Evolutionary conservation across 768 basidiomycete species (phyloP).

Genomic region (Leccinum boreale): DNA sequence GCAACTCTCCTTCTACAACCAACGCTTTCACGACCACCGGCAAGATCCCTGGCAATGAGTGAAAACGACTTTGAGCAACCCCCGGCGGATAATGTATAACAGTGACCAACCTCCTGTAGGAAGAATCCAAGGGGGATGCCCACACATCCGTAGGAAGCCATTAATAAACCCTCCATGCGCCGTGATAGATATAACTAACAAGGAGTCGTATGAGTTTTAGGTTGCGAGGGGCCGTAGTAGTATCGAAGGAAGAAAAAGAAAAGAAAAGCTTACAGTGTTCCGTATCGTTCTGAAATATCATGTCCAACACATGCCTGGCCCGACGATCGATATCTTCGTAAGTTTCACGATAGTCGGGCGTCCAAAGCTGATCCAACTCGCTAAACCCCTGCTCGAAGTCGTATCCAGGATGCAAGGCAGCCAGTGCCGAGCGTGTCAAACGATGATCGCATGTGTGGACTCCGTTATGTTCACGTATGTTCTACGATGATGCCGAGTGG

Average conservation of each 20-base stretch:
- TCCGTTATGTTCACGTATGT: constrained; percentile 62
- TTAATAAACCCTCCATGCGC: constrained; percentile 63
- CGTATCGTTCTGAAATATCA: constrained; percentile 44
- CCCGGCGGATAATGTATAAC: no score
- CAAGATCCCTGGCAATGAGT: constrained; percentile 19
- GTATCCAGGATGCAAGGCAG: constrained; percentile 38
- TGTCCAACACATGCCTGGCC: constrained; percentile 51
- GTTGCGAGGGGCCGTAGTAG: background rate
- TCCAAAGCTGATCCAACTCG: constrained; percentile 65
- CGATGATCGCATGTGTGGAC: constrained; percentile 74
- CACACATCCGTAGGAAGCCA: constrained; percentile 48
- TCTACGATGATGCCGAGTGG: constrained; percentile 35
- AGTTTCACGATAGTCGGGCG: constrained; percentile 19
- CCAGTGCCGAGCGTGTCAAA: constrained; percentile 47
- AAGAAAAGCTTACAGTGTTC: constrained; percentile 39
- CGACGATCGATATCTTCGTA: constrained; percentile 38
- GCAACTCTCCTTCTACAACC: background rate
- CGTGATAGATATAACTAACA: constrained; percentile 61
- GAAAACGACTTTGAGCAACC: background rate
- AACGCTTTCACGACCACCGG: constrained; percentile 24
- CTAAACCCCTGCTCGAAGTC: constrained; percentile 53
- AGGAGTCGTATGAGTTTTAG: background rate
- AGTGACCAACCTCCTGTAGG: constrained; percentile 62
- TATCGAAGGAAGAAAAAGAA: background rate
- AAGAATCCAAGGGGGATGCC: constrained; percentile 42